A percentile compares a stretch with the other conserved stretches of the same genome.
Evolutionary conservation across 495 filamentous ascomycete species (phyloP).

Genomic region (Lichenothelia convexa): DNA sequence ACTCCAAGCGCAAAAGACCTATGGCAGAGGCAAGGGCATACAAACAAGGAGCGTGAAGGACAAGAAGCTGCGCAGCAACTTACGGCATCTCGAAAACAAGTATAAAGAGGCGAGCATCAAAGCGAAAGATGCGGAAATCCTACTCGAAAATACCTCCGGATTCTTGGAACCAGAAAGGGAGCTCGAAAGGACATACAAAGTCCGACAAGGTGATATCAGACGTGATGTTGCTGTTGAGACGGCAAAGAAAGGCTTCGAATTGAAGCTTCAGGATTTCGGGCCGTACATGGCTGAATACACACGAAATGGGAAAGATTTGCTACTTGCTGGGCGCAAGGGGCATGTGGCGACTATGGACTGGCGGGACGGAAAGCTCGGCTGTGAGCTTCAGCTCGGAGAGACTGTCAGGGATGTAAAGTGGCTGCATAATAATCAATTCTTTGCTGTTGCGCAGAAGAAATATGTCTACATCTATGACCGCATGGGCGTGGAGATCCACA

Average conservation of each 20-base stretch:
- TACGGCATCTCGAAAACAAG: constrained; percentile 59
- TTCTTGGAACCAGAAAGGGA: constrained; percentile 78
- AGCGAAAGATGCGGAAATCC: constrained; percentile 87
- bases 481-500: constrained; percentile 78
- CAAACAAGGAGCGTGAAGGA: constrained; percentile 39
- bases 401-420: constrained; percentile 78
- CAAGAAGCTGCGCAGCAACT: constrained; percentile 72
- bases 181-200: constrained; percentile 79
- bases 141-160: constrained; percentile 71
- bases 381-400: constrained; percentile 77
- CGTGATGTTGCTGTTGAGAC: constrained; percentile 57
- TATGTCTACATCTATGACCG: constrained; percentile 89
- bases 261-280: constrained; percentile 65
- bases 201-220: constrained; percentile 74
- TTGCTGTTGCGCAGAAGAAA: constrained; percentile 97
- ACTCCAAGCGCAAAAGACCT: constrained; percentile 49
- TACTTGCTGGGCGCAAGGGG: constrained; percentile 78
- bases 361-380: constrained; percentile 76
- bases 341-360: constrained; percentile 97
- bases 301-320: constrained; percentile 64
- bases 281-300: constrained; percentile 81
- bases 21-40: constrained; percentile 67
- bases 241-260: constrained; percentile 79
- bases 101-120: constrained; percentile 62
- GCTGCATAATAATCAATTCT: constrained; percentile 90